Conservation (phyloP, 1,284 basidiomycete genomes). For the Cryptococcus deneoformans region DNA sequence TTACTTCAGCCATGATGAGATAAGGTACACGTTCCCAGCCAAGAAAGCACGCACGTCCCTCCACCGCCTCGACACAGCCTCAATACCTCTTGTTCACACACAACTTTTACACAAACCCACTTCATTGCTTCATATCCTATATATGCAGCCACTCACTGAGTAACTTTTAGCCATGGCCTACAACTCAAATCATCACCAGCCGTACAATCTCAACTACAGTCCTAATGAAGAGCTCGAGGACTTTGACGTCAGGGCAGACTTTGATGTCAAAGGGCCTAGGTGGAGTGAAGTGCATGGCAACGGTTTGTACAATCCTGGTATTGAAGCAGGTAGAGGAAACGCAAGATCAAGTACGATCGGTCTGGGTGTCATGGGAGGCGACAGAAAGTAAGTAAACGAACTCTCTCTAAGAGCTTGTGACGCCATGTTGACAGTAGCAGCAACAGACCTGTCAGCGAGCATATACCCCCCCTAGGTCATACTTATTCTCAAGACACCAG, state of each 20-base stretch:
- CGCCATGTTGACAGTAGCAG: slow-evolving; percentile 4
- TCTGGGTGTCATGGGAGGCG: slow-evolving; percentile 7
- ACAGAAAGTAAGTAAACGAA: slow-evolving; percentile 17
- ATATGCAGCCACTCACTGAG: no score
- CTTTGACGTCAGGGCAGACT: slow-evolving; percentile 86
- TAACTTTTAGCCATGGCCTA: no score
- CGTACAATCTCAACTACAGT: slow-evolving; percentile 21
- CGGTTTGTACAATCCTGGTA: background rate
- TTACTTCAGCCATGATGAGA: no score
- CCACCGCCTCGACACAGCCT: no score
- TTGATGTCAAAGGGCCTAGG: slow-evolving; percentile 79
- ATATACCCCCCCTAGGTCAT: slow-evolving; percentile 22
- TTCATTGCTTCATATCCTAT: no score
- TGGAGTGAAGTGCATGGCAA: slow-evolving; percentile 57
- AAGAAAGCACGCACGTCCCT: no score
- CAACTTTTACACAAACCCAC: no score
- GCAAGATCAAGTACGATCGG: slow-evolving; percentile 10
- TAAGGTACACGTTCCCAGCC: no score
- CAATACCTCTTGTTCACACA: no score
- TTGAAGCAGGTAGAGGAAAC: slow-evolving; percentile 5
- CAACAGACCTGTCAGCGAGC: slow-evolving; percentile 32
- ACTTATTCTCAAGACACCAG: slow-evolving; percentile 35
- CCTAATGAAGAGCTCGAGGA: slow-evolving; percentile 50
- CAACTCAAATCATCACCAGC: background rate
- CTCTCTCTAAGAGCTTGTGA: slow-evolving; percentile 1